Conservation (phyloP, 2,329 filamentous ascomycete species). For the Aspergillus phoenicis region DNA sequence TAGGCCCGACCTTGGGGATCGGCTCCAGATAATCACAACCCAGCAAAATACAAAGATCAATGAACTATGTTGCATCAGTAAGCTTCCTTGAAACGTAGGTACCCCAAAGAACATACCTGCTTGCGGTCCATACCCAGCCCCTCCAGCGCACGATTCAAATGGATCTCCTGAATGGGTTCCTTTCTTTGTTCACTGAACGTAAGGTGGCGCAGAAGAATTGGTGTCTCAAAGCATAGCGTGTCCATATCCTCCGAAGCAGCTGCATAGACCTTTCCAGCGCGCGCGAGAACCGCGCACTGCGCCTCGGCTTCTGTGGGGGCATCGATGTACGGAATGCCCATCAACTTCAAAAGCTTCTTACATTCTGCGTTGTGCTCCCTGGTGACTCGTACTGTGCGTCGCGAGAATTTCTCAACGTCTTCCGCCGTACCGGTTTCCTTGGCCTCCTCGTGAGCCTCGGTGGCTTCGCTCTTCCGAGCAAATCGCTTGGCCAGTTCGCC, state of each 20-base stretch:
- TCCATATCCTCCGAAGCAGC: constrained; percentile 99
- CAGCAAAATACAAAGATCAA: constrained; percentile 95
- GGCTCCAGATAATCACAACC: constrained; percentile 98
- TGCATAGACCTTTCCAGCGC: constrained; percentile 92
- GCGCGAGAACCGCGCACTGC: constrained; percentile 86
- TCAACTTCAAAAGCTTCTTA: constrained; percentile 84
- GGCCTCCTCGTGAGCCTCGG: constrained; percentile 86
- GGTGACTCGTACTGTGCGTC: constrained; percentile 91
- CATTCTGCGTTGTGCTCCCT: constrained; percentile 95
- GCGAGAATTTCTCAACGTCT: constrained; percentile 97
- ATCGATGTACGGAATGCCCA: constrained; percentile 94
- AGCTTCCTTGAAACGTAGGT: constrained; percentile 18
- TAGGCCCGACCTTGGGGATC: constrained; percentile 89
- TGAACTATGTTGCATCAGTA: constrained; percentile 64
- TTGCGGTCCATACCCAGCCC: constrained; percentile 84
- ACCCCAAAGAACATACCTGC: constrained; percentile 59
- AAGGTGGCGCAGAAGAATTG: constrained; percentile 86
- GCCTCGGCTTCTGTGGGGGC: constrained; percentile 97
- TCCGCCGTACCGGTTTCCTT: constrained; percentile 96
- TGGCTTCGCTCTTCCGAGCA: constrained; percentile 90
- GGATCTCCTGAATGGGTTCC: constrained; percentile 95
- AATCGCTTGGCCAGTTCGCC: constrained; percentile 96
- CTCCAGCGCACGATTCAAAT: constrained; percentile 81
- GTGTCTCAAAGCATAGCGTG: constrained; percentile 90
- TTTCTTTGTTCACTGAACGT: constrained; percentile 98